These are phyloP conservation scores for Sparassis latifolia DNA, from an alignment of 1,284 basidiomycete genomes.

Conservation along the genomic window DNA sequence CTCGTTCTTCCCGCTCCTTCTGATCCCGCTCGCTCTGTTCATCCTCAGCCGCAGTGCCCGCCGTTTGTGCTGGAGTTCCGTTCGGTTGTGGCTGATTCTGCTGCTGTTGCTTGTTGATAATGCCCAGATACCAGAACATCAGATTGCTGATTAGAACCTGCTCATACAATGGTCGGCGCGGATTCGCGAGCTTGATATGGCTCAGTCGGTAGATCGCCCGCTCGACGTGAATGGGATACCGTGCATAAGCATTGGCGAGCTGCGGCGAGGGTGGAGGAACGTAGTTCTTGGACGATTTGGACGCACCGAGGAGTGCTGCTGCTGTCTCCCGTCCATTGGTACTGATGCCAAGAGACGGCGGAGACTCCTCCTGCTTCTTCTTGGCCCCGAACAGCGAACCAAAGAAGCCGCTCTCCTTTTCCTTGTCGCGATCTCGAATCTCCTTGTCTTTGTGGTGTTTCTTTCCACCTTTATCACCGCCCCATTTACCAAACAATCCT, in stretches of 20 bases:
- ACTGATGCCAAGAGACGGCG: conserved; percentile 42
- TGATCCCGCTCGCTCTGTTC: conserved; percentile 40
- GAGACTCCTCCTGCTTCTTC: conserved; percentile 71
- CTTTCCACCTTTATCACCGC: conserved; percentile 47
- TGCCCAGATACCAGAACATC: conserved; percentile 99
- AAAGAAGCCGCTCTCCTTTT: conserved; percentile 77
- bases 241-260: conserved; percentile 62
- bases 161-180: conserved; percentile 92
- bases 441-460: conserved; percentile 44
- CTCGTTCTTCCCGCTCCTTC: conserved; percentile 38
- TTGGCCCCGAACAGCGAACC: conserved; percentile 81
- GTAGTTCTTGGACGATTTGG: conserved; percentile 69
- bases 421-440: conserved; percentile 42
- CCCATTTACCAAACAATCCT: conserved; percentile 70
- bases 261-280: conserved; percentile 57
- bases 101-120: conserved; percentile 82
- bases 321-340: conserved; percentile 73
- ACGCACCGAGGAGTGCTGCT: conserved; percentile 74
- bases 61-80: conserved; percentile 6
- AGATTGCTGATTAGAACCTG: conserved; percentile 98
- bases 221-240: conserved; percentile 98
- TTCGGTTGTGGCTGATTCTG: conserved; percentile 23
- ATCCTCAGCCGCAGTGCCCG: conserved; percentile 27
- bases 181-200: conserved; percentile 98
- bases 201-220: conserved; percentile 94